Conservation (phyloP, 192 early-diverging fungal species). For the Linnemannia schmuckeri region DNA sequence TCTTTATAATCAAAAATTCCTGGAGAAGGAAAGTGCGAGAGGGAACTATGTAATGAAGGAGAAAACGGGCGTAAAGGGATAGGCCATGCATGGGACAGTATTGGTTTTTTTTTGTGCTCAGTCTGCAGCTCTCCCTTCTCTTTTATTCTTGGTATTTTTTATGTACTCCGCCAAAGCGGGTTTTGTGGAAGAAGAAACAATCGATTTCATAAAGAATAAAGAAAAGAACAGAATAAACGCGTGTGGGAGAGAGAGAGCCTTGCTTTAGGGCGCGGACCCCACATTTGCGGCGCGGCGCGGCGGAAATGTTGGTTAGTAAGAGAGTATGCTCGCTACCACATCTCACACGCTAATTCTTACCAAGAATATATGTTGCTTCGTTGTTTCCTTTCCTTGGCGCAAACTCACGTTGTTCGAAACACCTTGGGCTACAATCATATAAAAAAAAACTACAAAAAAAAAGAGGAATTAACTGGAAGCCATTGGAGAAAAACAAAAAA, state of each 20-base stretch:
- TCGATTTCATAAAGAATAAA: not conserved
- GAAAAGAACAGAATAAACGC: not conserved
- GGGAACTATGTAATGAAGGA: too few relatives aligned
- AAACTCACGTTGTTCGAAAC: too few relatives aligned
- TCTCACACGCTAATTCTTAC: too few relatives aligned
- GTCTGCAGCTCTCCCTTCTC: not conserved
- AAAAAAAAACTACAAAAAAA: too few relatives aligned
- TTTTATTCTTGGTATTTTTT: not conserved
- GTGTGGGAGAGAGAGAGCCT: not conserved
- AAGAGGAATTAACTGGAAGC: not conserved
- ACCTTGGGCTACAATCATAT: too few relatives aligned
- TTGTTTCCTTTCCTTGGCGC: too few relatives aligned
- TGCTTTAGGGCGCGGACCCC: not conserved
- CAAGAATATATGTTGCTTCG: too few relatives aligned
- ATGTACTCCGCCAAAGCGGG: slow-evolving; percentile 1
- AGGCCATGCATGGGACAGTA: not conserved
- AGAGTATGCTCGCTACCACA: too few relatives aligned
- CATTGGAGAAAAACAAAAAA: not conserved
- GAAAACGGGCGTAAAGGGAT: slow-evolving; percentile 1
- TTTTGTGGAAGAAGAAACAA: slow-evolving; percentile 7
- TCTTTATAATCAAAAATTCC: too few relatives aligned
- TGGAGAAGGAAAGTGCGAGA: too few relatives aligned
- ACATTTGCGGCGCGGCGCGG: not conserved
- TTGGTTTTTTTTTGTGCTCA: not conserved
- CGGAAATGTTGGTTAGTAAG: too few relatives aligned